phyloP scores from a whole-genome alignment of 345 rosid genomes.

The Gossypium sturtianum region DNA sequence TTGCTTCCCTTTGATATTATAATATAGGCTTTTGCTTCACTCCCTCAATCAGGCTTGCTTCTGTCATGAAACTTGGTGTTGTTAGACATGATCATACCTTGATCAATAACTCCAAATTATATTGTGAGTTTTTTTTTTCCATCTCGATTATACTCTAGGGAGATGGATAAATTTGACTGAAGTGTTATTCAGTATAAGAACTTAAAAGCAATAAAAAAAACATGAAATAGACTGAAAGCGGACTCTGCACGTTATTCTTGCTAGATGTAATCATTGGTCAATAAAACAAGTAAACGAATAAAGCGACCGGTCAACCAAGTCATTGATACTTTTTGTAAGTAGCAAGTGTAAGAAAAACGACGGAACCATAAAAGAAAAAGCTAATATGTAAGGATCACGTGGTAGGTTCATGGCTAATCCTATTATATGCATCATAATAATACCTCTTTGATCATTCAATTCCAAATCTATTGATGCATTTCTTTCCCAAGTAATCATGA shows the following conservation, averaged over 20 bases:
- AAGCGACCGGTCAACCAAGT: slow-evolving; percentile 33
- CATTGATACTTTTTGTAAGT: slow-evolving; percentile 4
- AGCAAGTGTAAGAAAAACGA: neutral
- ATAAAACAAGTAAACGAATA: slow-evolving; percentile 31
- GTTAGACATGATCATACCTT: neutral
- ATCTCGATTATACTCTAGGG: neutral
- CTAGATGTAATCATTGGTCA: slow-evolving; percentile 17
- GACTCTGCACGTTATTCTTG: neutral
- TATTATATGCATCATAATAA: neutral
- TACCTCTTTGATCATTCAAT: neutral
- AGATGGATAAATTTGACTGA: neutral
- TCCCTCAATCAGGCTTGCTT: neutral
- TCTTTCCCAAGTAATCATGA: neutral
- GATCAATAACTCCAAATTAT: neutral
- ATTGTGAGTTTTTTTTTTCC: neutral
- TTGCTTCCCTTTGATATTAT: neutral
- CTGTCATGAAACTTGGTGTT: too few species aligned
- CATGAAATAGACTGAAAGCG: neutral
- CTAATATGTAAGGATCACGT: neutral
- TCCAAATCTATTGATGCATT: neutral
- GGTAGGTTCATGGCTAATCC: slow-evolving; percentile 11
- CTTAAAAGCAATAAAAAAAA: neutral
- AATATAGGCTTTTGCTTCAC: neutral
- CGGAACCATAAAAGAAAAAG: neutral
- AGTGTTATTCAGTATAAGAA: neutral